Evolutionary conservation across 2,329 filamentous ascomycete species (phyloP).

Genomic region (Teratosphaeria pseudoeucalypti): DNA sequence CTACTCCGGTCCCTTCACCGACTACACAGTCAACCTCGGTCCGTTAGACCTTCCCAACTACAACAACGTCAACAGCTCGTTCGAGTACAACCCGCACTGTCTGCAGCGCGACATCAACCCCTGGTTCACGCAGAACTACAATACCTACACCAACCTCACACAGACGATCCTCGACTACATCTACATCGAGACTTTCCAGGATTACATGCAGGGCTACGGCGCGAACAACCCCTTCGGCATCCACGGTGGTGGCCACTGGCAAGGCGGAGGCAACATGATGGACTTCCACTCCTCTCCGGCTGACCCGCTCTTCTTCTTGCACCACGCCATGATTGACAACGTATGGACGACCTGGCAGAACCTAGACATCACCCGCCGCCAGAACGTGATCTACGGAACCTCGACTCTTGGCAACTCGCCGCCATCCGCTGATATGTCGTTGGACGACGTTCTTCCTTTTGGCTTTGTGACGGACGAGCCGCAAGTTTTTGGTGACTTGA

Average conservation of each 20-base stretch:
- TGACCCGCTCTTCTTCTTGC: constrained; percentile 41
- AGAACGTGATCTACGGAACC: constrained; percentile 33
- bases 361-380: constrained; percentile 29
- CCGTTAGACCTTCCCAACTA: constrained; percentile 20
- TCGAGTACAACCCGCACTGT: constrained; percentile 17
- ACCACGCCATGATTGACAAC: constrained; percentile 39
- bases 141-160: constrained; percentile 15
- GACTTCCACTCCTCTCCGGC: constrained; percentile 37
- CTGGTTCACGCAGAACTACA: constrained; percentile 12
- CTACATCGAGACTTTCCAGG: constrained; percentile 20
- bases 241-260: constrained; percentile 39
- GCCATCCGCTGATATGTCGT: constrained; percentile 33
- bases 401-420: constrained; percentile 36
- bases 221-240: constrained; percentile 25
- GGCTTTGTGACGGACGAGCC: constrained; percentile 18
- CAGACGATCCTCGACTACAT: constrained; percentile 17
- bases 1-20: constrained; percentile 41
- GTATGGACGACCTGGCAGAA: constrained; percentile 43
- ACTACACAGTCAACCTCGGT: constrained; percentile 27
- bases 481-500: constrained; percentile 17
- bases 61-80: constrained; percentile 18
- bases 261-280: constrained; percentile 20
- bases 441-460: constrained; percentile 32
- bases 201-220: constrained; percentile 20
- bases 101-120: constrained; percentile 14